Evolutionary conservation across 169 alveolate genomes (phyloP), one percentile per base, ranked within the genome.

Genomic region (Theileria parva): DNA sequence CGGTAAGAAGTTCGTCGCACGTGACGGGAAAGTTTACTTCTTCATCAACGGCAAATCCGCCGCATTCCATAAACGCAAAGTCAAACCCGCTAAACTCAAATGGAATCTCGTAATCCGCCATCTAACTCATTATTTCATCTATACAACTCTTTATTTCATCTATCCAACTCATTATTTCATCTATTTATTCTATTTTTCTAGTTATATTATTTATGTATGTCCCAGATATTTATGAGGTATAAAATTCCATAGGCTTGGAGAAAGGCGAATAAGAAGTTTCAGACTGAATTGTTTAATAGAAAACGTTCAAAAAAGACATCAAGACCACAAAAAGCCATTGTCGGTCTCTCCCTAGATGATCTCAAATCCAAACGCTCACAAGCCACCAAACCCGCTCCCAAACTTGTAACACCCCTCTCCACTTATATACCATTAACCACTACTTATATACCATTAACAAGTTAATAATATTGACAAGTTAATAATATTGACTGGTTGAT

Each of bases 311-410:
- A 87, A 86, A 94, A 92, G 92, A 87, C 94, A 21, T 96, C 93
- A 23, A 94, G 95, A 79, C 90, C 93, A 74, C 97, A 95, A 81
- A 97, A 97, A 91, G 99, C 99, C n/a, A 96, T 97, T 73, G 98
- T 95, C 53, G 99, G 99, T 53, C 92, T 97, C 70, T 93, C 98
- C 55, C 88, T 97, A 39, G 99, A 97, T 53, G 99, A 97, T 88
- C 92, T 97, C 83, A 93, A 94, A 80, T 67, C 84, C 21, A 81
- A 75, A 79, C 77, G 85, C 39, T 77, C 87, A 12, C 65, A 60
- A 3, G 87, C 87, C 37, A 55, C 87, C 57, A 80, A 80, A 80
- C 63, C 72, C 25, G 79, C 70, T 1, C 65, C 87, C 4, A 80
- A 80, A 63, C 65, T 80, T 79, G 87, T 80, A 68, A 0, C 80